phyloP scores from a whole-genome alignment of 441 rosid genomes.

The Populus trichocarpa region DNA sequence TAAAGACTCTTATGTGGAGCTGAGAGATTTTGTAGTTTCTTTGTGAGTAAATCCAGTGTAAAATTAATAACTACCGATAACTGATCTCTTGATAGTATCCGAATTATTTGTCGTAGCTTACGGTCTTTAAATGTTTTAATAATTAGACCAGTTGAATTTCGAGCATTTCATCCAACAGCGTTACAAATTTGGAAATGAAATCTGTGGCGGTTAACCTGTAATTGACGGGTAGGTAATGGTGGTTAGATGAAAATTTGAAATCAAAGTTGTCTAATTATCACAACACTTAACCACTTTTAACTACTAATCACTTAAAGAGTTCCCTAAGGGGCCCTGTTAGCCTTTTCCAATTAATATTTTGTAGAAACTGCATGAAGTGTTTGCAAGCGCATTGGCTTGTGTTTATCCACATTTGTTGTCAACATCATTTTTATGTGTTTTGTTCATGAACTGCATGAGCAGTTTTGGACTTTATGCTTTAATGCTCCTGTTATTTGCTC shows the following conservation, averaged over 20 bases:
- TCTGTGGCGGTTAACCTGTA: neutral
- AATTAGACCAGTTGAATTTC: neutral
- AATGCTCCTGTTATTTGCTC: neutral
- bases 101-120: neutral
- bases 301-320: neutral
- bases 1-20: neutral
- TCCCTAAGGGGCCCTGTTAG: neutral
- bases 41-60: neutral
- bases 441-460: neutral
- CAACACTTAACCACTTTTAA: neutral
- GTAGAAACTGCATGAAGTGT: neutral
- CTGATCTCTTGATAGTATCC: neutral
- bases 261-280: neutral
- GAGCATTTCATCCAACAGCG: neutral
- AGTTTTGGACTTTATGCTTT: neutral
- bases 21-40: neutral
- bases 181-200: neutral
- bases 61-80: neutral
- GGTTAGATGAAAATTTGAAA: neutral
- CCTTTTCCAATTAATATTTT: neutral
- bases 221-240: neutral
- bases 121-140: neutral
- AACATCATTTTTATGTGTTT: neutral
- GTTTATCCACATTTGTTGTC: neutral
- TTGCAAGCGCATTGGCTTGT: neutral